A percentile compares a stretch with the other conserved stretches of the same genome.
phyloP scores from a whole-genome alignment of 1,284 basidiomycete species.

The Fomes fomentarius region DNA sequence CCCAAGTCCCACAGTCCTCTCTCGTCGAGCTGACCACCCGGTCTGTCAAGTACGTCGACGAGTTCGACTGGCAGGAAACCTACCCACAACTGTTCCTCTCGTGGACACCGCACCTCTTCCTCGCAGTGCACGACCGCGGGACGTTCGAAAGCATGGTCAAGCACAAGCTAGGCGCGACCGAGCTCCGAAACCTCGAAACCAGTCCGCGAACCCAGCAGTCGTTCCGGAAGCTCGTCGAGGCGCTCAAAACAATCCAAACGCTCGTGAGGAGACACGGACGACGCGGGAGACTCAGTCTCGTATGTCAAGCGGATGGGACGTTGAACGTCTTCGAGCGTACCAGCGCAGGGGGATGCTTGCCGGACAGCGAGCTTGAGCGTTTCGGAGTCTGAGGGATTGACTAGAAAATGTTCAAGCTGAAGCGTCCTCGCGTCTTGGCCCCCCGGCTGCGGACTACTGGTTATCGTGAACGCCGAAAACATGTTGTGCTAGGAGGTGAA shows the following conservation, averaged over 20 bases:
- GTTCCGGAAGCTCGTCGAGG: conserved; percentile 44
- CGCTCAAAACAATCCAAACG: conserved; percentile 43
- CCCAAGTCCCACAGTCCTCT: conserved; percentile 43
- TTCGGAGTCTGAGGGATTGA: conserved; percentile 24
- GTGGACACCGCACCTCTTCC: conserved; percentile 52
- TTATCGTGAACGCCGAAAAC: not conserved
- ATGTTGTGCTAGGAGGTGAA: not conserved
- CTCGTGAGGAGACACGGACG: conserved; percentile 47
- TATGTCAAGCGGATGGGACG: conserved; percentile 41
- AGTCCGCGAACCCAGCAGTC: conserved; percentile 31
- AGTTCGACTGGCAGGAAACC: conserved; percentile 47
- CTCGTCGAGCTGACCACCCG: conserved; percentile 54
- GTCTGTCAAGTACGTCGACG: conserved; percentile 32
- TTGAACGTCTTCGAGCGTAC: conserved; percentile 47
- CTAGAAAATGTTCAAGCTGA: not conserved
- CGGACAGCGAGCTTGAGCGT: conserved; percentile 40
- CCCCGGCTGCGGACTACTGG: not conserved
- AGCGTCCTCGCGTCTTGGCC: not conserved
- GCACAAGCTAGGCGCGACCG: conserved; percentile 38
- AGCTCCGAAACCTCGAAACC: conserved; percentile 35
- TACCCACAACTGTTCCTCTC: conserved; percentile 59
- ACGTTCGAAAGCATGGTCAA: conserved; percentile 45
- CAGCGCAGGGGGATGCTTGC: conserved; percentile 41
- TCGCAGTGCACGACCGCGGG: conserved; percentile 52
- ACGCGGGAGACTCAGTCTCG: conserved; percentile 47